phyloP scores from a whole-genome alignment of 2,329 filamentous ascomycete species.

The Colletotrichum sansevieriae region DNA sequence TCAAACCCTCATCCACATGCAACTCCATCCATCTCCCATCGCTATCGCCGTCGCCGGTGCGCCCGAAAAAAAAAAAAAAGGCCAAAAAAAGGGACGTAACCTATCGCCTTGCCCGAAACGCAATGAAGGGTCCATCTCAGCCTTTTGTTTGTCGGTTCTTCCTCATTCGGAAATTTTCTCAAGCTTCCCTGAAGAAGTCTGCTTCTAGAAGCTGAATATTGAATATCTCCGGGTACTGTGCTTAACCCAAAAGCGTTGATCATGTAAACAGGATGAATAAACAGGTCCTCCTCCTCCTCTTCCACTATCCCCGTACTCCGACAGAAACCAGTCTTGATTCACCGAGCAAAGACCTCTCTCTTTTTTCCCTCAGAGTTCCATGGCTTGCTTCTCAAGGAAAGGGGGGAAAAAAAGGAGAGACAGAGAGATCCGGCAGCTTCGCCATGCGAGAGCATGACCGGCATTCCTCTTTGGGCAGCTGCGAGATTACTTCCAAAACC shows the following conservation, averaged over 20 bases:
- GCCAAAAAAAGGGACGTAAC: too few relatives aligned
- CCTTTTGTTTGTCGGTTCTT: neutral
- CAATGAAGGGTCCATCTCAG: slow-evolving; percentile 6
- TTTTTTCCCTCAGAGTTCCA: too few relatives aligned
- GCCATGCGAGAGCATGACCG: neutral
- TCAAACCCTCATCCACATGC: too few relatives aligned
- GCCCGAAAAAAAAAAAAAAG: neutral
- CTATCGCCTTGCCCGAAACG: neutral
- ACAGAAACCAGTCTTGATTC: too few relatives aligned
- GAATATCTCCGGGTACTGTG: too few relatives aligned
- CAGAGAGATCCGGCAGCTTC: slow-evolving; percentile 3
- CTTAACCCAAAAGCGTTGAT: too few relatives aligned
- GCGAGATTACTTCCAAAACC: neutral
- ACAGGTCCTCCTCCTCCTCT: slow-evolving; percentile 1
- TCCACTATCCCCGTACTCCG: slow-evolving; percentile 9
- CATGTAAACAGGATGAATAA: neutral
- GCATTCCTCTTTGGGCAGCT: neutral
- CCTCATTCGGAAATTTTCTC: neutral
- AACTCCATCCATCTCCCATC: neutral
- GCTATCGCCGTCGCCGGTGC: neutral
- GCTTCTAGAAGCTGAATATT: neutral
- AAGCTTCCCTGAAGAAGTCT: neutral
- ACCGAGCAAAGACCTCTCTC: too few relatives aligned
- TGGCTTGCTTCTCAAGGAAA: too few relatives aligned
- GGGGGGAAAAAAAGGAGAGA: neutral